phyloP scores from a whole-genome alignment of 2,329 filamentous ascomycete species.

The Emergomyces orientalis region DNA sequence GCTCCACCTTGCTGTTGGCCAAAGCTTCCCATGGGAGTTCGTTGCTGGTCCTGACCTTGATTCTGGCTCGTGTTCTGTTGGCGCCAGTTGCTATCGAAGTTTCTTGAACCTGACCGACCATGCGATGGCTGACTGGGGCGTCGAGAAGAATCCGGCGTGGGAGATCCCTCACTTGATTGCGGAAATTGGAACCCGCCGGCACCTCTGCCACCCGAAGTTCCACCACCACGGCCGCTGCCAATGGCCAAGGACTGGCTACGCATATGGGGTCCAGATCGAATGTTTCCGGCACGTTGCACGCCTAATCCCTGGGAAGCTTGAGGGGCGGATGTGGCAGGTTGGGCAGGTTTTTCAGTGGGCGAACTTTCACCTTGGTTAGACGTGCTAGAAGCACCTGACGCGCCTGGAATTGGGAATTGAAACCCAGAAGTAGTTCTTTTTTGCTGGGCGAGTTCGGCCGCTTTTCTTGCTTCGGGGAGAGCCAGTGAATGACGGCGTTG shows the following conservation, averaged over 20 bases:
- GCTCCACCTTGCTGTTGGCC: conserved; percentile 61
- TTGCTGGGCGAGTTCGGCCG: conserved; percentile 90
- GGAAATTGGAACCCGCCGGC: conserved; percentile 67
- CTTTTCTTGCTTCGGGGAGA: conserved; percentile 92
- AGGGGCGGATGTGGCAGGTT: conserved; percentile 25
- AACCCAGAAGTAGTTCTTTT: conserved; percentile 90
- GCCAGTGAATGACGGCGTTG: conserved; percentile 90
- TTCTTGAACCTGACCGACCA: conserved; percentile 72
- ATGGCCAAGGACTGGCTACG: conserved; percentile 45
- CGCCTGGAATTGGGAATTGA: conserved; percentile 76
- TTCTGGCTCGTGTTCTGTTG: conserved; percentile 55
- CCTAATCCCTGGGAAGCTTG: conserved; percentile 53
- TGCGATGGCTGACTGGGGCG: conserved; percentile 51
- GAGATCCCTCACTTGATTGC: conserved; percentile 44
- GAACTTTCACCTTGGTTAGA: conserved; percentile 45
- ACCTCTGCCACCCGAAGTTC: conserved; percentile 52
- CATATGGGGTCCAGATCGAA: conserved; percentile 64
- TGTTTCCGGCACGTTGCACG: conserved; percentile 67
- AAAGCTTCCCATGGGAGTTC: conserved; percentile 52
- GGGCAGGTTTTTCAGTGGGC: conserved; percentile 39
- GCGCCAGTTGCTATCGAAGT: conserved; percentile 97
- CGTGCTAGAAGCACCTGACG: conserved; percentile 44
- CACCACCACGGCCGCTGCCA: conserved; percentile 56
- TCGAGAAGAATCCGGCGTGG: conserved; percentile 31
- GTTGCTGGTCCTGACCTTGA: conserved; percentile 42